Evolutionary conservation across 352 stramenopile genomes (phyloP), one percentile per base, ranked within the genome.

Genomic region (Pythium angustatum): DNA sequence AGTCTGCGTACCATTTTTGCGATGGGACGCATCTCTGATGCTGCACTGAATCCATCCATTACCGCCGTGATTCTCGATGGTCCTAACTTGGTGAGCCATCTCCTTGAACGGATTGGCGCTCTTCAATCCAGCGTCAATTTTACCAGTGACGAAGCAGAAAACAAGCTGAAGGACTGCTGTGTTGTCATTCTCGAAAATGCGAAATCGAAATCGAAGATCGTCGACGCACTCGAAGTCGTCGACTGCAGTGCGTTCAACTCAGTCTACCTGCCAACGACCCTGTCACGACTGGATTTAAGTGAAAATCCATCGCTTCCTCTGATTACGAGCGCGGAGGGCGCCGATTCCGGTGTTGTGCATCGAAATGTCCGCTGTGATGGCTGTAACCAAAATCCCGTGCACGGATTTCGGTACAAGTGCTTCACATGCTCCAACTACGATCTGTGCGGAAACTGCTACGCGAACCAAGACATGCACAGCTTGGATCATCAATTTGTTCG

Each of bases 381-480:
- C 14, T 93, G 85, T 50, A 85, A 89, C 57, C 77, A 88, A 50
- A 91, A 71, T 55, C 85, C 85, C 1, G 51, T 93, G 33, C 64
- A 68, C 40, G 85, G 85, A 12, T 90, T 78, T 52, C 79, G 85
- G 14, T 91, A 91, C 62, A 93, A 93, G 65, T 93, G 85, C 27
- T 88, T 83, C 33, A 77, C 70, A 10, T 93, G 85, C 38, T 56
- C 83, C 1, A 91, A 93, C 51, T 93, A 91, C 63, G 85, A 93
- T 58, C 64, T 93, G 22, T 93, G 85, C 48, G 72, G 66, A 2
- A 72, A 59, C 2, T 93, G 85, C 62, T 93, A 93, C 54, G 77
- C 75, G 47, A 78, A 76, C 28, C 73, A 82, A 31, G 40, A 12
- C 26, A 85, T 72, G 5, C 85, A 93, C 52, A 77, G 78, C 30